Conservation (phyloP, 495 filamentous ascomycete species). For the Cryomyces antarcticus region DNA sequence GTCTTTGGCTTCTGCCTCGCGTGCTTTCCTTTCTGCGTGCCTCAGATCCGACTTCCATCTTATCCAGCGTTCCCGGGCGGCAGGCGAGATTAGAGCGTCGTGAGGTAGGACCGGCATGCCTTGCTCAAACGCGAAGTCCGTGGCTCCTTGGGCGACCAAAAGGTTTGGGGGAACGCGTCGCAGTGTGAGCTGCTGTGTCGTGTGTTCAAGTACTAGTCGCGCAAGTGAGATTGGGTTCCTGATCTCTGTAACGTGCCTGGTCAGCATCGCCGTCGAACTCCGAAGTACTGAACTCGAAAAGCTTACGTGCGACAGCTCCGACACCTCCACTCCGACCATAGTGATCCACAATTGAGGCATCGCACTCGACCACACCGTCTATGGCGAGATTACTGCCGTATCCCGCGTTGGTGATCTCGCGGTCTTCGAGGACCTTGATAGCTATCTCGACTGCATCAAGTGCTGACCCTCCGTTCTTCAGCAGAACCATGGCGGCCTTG, state of each 20-base stretch:
- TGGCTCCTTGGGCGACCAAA: conserved; percentile 66
- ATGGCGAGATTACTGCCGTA: conserved; percentile 89
- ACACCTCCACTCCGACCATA: conserved; percentile 78
- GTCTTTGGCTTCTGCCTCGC: conserved; percentile 10
- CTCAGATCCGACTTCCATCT: conserved; percentile 60
- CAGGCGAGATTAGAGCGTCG: conserved; percentile 53
- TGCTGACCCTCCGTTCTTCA: conserved; percentile 57
- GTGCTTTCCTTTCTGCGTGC: conserved; percentile 23
- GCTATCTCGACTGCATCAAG: conserved; percentile 87
- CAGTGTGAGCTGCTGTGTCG: conserved; percentile 50
- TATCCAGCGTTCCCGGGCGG: conserved; percentile 49
- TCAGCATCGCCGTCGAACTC: background rate
- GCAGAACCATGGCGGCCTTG: conserved; percentile 53
- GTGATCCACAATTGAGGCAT: conserved; percentile 84
- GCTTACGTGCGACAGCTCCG: conserved; percentile 73
- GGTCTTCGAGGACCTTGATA: conserved; percentile 69
- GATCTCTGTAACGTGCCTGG: conserved; percentile 35
- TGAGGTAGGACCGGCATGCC: conserved; percentile 47
- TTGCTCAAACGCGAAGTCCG: conserved; percentile 61
- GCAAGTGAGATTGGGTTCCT: conserved; percentile 83
- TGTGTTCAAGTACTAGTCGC: conserved; percentile 57
- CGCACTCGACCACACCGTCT: conserved; percentile 79
- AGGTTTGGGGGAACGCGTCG: conserved; percentile 84
- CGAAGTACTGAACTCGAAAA: background rate
- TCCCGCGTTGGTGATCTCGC: conserved; percentile 88